A percentile compares a stretch with the other conserved stretches of the same genome.
Conservation (phyloP, 2,329 filamentous ascomycete genomes). For the Colletotrichum sp. region DNA sequence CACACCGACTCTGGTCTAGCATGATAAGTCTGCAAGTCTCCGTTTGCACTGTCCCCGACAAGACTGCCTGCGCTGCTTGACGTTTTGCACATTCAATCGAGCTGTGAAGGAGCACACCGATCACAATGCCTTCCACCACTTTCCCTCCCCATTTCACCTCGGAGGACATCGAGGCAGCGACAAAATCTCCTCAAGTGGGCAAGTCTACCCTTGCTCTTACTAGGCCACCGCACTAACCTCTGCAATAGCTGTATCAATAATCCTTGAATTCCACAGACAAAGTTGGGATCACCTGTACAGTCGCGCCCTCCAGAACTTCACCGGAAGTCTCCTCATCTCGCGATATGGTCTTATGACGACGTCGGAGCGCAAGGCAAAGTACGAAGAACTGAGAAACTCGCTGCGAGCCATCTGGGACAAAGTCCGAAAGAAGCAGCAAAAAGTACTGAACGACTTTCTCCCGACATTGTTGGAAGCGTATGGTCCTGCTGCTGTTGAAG, state of each 20-base stretch:
- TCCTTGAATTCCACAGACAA: not conserved
- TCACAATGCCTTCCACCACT: not conserved
- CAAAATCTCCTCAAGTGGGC: not conserved
- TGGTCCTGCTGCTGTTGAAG: not conserved
- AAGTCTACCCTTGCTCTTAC: not conserved
- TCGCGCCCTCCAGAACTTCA: not conserved
- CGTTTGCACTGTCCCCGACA: not conserved
- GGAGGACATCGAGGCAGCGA: not conserved
- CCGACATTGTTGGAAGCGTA: not conserved
- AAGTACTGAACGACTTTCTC: not conserved
- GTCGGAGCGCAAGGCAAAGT: not conserved
- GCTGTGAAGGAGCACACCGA: not conserved
- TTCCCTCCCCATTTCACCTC: not conserved
- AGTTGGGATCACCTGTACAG: not conserved
- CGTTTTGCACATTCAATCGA: not conserved
- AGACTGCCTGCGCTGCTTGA: not conserved
- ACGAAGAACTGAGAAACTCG: not conserved
- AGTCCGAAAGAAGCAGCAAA: not conserved
- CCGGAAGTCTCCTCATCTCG: not conserved
- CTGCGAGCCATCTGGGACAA: not conserved
- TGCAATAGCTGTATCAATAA: not conserved
- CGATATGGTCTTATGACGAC: not conserved
- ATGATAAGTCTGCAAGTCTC: not conserved
- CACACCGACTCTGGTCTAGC: not conserved
- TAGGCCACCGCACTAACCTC: not conserved